Base-by-base conservation (phyloP, 371 early-diverging fungal species). In the Gilbertella persicaria region DNA sequence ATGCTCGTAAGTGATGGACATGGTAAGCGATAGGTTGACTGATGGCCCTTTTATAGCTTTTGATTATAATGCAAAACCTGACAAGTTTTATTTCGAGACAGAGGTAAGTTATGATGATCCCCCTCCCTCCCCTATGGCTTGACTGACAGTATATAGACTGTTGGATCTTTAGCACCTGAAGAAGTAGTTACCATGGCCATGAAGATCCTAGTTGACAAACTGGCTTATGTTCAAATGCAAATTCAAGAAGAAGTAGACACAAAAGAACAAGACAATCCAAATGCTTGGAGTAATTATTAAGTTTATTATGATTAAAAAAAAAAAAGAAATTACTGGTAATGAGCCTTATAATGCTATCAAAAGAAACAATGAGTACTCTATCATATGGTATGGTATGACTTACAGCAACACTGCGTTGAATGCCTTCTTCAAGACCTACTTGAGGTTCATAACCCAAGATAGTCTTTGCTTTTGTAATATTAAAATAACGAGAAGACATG, bases 91-190 rank as follows among this genome's bases (percentile, higher is more conserved):
- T 62, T 88, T 96, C 62, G 85, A 82, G 44, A 82, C 95, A 33
- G 96, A 98, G 81, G 85, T 86, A 76, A 64, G n/a, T 25, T 40
- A 21, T 13, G 14, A 14, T 0, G 9, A 23, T 5, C 4, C 4
- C 12, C 13, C 28, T 50, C 14, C 49, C 4, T 43, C 29, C 25
- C 1, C 24, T 14, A 19, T 47, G 14, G 17, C 23, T 7, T 42
- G 24, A 9, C 8, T 28, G 2, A 16, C 4, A 35, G 19, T 37
- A 2, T 10, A 24, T 59, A 84, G 84, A 87, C 92, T 4, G 88
- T 92, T 20, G 97, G 97, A 36, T 88, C 92, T 24, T 73, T 98
- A 62, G 78, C 87, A 54, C 93, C 97, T 4, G 92, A 92, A 61
- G 91, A 87, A 13, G 88, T 96, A 5, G 92, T 95, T 12, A 72